Evolutionary conservation across 1,284 basidiomycete species (phyloP).

Genomic region (Mycena sp.): DNA sequence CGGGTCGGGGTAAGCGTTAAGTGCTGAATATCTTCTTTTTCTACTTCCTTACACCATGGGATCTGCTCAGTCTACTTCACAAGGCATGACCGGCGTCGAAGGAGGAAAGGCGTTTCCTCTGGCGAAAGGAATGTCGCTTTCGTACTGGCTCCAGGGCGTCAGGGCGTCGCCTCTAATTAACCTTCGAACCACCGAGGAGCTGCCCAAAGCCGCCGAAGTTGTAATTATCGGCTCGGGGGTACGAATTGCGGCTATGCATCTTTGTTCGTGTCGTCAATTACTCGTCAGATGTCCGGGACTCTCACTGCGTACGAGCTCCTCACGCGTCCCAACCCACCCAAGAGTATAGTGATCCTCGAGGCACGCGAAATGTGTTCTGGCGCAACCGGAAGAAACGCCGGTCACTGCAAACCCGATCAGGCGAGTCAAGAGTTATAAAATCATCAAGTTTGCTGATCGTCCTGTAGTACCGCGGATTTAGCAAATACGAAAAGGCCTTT

Average conservation of each 20-base stretch:
- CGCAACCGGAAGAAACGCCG: constrained; percentile 39
- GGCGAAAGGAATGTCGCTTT: constrained; percentile 32
- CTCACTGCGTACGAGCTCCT: constrained; percentile 37
- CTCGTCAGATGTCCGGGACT: constrained; percentile 30
- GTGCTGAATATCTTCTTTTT: no score
- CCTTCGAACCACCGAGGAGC: constrained; percentile 33
- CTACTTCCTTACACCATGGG: constrained; percentile 12
- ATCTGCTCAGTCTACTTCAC: not conserved
- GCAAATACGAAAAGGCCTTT: constrained; percentile 31
- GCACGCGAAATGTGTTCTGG: constrained; percentile 38
- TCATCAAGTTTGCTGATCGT: not conserved
- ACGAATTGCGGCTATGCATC: not conserved
- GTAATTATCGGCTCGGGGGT: constrained; percentile 39
- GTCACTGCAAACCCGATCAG: constrained; percentile 39
- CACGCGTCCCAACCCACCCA: constrained; percentile 31
- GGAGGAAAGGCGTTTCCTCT: constrained; percentile 25
- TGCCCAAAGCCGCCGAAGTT: constrained; percentile 33
- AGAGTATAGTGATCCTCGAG: constrained; percentile 37
- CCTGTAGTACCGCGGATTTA: constrained; percentile 32
- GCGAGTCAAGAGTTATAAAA: not conserved
- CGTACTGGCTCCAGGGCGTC: constrained; percentile 37
- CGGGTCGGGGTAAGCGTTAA: no score
- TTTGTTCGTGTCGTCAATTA: not conserved
- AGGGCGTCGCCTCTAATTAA: constrained; percentile 33
- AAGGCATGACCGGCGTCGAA: not conserved